Evolutionary conservation across 2,329 filamentous ascomycete species (phyloP).

Genomic region (Ophiostoma ips): DNA sequence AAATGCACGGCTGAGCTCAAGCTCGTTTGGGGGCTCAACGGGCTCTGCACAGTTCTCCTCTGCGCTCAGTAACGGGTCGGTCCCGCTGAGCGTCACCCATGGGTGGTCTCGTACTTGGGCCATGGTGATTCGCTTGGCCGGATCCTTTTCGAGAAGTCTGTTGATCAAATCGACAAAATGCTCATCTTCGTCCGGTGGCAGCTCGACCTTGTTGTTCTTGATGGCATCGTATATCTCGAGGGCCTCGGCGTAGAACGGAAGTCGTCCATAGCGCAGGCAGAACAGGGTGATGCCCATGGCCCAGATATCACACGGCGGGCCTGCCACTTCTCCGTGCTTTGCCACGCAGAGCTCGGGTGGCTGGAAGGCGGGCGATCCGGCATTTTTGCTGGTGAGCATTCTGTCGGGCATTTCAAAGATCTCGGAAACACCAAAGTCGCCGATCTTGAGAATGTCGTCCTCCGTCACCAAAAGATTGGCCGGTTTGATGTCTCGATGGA

Average conservation of each 20-base stretch:
- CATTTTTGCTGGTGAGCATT: conserved; percentile 87
- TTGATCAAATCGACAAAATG: conserved; percentile 62
- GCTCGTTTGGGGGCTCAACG: conserved; percentile 72
- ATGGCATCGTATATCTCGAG: conserved; percentile 87
- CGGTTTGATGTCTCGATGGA: conserved; percentile 95
- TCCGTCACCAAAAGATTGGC: conserved; percentile 85
- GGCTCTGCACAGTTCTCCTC: conserved; percentile 77
- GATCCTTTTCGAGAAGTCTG: conserved; percentile 71
- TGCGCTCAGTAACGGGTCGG: conserved; percentile 61
- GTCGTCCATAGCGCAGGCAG: conserved; percentile 74
- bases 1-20: conserved; percentile 82
- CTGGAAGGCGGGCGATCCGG: conserved; percentile 87
- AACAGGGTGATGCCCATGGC: conserved; percentile 95
- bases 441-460: conserved; percentile 90
- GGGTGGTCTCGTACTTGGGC: conserved; percentile 68
- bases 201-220: conserved; percentile 48
- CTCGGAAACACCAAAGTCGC: conserved; percentile 97
- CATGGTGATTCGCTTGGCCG: conserved; percentile 71
- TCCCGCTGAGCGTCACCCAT: conserved; percentile 77
- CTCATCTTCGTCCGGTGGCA: conserved; percentile 50
- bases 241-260: conserved; percentile 70
- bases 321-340: conserved; percentile 76
- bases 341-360: conserved; percentile 83
- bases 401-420: conserved; percentile 81
- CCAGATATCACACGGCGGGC: conserved; percentile 89